These are phyloP conservation scores for Pichia sp. DNA, from an alignment of 1,139 yeast species.

Conservation along the genomic window DNA sequence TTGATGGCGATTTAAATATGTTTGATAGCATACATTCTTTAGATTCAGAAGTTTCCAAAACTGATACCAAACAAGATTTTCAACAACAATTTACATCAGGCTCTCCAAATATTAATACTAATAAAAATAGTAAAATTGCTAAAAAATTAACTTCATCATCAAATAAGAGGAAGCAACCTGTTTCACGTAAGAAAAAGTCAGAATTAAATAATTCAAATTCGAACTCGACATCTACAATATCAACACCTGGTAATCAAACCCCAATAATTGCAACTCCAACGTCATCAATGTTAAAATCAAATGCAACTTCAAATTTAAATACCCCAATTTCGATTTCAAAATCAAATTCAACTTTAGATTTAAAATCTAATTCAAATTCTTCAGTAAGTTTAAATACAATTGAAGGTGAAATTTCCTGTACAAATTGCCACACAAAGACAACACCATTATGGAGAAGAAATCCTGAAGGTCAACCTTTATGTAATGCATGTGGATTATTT, in stretches of 20 bases:
- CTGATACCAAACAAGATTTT: background rate
- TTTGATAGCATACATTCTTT: constrained; percentile 14
- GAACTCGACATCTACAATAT: background rate
- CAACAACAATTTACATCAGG: background rate
- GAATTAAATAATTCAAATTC: constrained; percentile 7
- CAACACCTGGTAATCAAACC: background rate
- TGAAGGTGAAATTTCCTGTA: constrained; percentile 41
- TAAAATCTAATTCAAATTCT: background rate
- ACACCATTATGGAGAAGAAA: constrained; percentile 96
- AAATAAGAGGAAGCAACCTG: background rate
- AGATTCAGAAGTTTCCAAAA: background rate
- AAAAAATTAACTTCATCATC: background rate
- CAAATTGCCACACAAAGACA: constrained; percentile 87
- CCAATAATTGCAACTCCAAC: background rate
- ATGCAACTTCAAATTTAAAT: constrained; percentile 2
- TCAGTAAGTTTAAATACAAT: too few species aligned
- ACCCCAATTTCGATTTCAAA: constrained; percentile 1
- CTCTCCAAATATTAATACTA: background rate
- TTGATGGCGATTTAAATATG: constrained; percentile 27
- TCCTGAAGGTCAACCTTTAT: constrained; percentile 85
- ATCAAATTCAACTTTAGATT: background rate
- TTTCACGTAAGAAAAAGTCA: background rate
- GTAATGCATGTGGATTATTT: constrained; percentile 94
- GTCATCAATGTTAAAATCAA: background rate
- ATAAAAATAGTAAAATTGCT: background rate